These are phyloP conservation scores for Bacterosira constricta DNA, from an alignment of 108 stramenopile species.

Conservation along the genomic window DNA sequence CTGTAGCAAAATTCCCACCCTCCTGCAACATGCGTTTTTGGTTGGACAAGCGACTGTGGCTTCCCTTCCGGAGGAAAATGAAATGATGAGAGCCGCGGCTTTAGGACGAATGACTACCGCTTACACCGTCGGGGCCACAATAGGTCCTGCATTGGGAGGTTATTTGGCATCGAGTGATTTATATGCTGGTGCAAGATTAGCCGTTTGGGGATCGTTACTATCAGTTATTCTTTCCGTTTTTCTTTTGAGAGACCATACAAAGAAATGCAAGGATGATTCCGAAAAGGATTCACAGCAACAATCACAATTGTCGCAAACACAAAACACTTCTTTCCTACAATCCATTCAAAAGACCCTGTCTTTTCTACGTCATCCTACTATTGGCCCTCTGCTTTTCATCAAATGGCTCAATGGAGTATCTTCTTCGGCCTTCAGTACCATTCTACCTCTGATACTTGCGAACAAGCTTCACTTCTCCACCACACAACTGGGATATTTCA, in stretches of 20 bases:
- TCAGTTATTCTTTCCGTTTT: conserved; percentile 61
- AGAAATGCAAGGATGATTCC: not conserved
- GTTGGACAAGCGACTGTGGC: conserved; percentile 83
- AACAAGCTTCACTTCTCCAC: conserved; percentile 53
- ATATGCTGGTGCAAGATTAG: conserved; percentile 73
- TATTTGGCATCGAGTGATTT: conserved; percentile 65
- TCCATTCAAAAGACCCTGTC: conserved; percentile 30
- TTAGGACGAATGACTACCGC: conserved; percentile 84
- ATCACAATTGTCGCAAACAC: not conserved
- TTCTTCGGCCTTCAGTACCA: conserved; percentile 63
- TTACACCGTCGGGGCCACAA: conserved; percentile 75
- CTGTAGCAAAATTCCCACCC: conserved; percentile 70
- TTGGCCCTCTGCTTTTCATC: conserved; percentile 67
- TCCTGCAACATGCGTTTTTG: conserved; percentile 77
- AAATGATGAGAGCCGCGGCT: conserved; percentile 56
- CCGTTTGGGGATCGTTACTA: conserved; percentile 67
- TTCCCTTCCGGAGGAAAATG: conserved; percentile 27
- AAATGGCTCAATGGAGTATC: conserved; percentile 73
- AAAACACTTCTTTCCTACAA: conserved; percentile 35
- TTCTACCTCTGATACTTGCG: conserved; percentile 64
- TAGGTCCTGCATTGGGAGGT: conserved; percentile 80
- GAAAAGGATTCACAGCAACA: not conserved
- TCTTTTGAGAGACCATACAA: conserved; percentile 47
- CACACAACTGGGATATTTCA: conserved; percentile 60
- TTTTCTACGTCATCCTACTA: conserved; percentile 35